Evolutionary conservation across 305 asterid genomes (phyloP).

Genomic region (Fraxinus latifolia): DNA sequence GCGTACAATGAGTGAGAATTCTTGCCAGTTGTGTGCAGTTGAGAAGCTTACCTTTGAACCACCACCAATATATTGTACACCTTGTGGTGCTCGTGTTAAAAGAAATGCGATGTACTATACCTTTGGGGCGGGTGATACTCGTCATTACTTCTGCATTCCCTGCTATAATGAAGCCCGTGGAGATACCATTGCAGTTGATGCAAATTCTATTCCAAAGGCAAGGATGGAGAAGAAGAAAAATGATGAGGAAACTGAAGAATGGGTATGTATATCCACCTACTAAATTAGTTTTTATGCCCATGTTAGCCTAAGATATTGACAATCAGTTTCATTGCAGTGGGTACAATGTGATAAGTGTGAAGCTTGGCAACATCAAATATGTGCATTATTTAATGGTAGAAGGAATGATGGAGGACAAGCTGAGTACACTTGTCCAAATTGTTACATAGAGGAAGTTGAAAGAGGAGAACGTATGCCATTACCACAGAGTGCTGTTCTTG

Average conservation of each 20-base stretch:
- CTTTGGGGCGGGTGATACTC: constrained; percentile 79
- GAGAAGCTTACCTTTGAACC: constrained; percentile 95
- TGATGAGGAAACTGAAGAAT: constrained; percentile 96
- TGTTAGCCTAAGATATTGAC: constrained; percentile 19
- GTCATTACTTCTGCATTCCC: constrained; percentile 85
- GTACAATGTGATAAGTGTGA: constrained; percentile 99
- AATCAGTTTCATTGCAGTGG: constrained; percentile 60
- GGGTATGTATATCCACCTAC: constrained; percentile 55
- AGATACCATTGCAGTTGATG: constrained; percentile 73
- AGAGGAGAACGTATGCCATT: constrained; percentile 80
- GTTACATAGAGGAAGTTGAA: constrained; percentile 84
- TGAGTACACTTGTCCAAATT: constrained; percentile 97
- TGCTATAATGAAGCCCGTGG: constrained; percentile 91
- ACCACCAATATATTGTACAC: constrained; percentile 83
- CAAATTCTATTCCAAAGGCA: constrained; percentile 59
- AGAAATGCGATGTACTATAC: constrained; percentile 94
- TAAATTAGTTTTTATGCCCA: constrained; percentile 8
- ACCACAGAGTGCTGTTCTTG: constrained; percentile 93
- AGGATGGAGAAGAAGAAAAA: constrained; percentile 89
- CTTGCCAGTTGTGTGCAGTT: constrained; percentile 97
- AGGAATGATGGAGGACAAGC: constrained; percentile 98
- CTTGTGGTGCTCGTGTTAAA: constrained; percentile 92
- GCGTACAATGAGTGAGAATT: constrained; percentile 87
- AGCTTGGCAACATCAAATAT: constrained; percentile 98
- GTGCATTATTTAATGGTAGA: constrained; percentile 94